These are phyloP conservation scores for Acacia crassicarpa DNA, from an alignment of 306 rosid species.

Conservation along the genomic window DNA sequence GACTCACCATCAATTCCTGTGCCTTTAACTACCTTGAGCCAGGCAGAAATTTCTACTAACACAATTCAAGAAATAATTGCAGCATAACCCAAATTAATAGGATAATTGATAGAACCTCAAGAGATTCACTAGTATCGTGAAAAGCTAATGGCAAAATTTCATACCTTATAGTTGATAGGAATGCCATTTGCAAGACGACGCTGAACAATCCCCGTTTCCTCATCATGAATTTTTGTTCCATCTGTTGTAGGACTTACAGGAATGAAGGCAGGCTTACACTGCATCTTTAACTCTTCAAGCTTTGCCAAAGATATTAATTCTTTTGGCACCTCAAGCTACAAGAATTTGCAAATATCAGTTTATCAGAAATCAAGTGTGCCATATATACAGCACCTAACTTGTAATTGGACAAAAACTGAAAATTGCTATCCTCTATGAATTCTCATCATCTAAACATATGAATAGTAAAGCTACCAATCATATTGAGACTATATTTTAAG, in stretches of 20 bases:
- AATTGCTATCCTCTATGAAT: slow-evolving; percentile 21
- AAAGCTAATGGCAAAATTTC: slow-evolving; percentile 25
- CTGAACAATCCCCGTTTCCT: slow-evolving; percentile 86
- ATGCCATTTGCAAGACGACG: slow-evolving; percentile 89
- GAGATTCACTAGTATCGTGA: slow-evolving; percentile 9
- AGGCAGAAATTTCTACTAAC: not conserved
- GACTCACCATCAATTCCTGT: not conserved
- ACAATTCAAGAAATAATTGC: not conserved
- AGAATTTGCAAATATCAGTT: slow-evolving; percentile 27
- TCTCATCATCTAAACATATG: slow-evolving; percentile 27
- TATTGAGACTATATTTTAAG: slow-evolving; percentile 7
- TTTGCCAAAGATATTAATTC: slow-evolving; percentile 72
- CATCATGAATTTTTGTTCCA: slow-evolving; percentile 64
- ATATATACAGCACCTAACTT: not conserved
- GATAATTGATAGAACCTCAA: slow-evolving; percentile 9
- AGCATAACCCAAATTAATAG: slow-evolving; percentile 3
- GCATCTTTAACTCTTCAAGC: slow-evolving; percentile 69
- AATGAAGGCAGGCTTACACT: slow-evolving; percentile 66
- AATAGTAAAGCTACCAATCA: slow-evolving; percentile 12
- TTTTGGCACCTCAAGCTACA: slow-evolving; percentile 96
- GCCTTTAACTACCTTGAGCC: not conserved
- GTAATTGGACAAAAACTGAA: slow-evolving; percentile 18
- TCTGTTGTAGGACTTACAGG: slow-evolving; percentile 60
- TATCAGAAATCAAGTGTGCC: slow-evolving; percentile 15
- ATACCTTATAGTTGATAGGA: slow-evolving; percentile 90